Evolutionary conservation across 176 grass and related monocot species (phyloP), one percentile per base, ranked within the genome.

Genomic region (Chloris gayana): DNA sequence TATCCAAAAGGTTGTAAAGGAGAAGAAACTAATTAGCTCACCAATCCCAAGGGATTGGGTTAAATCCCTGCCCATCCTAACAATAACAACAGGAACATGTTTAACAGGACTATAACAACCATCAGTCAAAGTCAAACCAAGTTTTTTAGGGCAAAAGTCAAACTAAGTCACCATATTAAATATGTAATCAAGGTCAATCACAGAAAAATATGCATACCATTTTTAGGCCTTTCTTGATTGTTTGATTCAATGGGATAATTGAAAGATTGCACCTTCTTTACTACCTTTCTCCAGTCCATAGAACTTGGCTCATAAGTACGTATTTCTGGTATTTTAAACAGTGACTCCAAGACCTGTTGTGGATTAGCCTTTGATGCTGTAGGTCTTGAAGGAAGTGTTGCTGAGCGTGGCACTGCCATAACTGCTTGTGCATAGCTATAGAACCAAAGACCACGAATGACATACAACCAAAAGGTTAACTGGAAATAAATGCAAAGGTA

Each of bases 251-350:
- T 73, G 4, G 75, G 27, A 84, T 77, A 75, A 91, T 72, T 90
- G 62, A 84, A 85, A 18, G 80, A 64, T 76, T 99, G 81, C 38
- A 99, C 75, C 67, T 89, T 89, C 64, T 89, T 89, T 22, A 86
- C 90, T 0, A 91, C 77, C 76, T 91, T 95, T 70, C 92, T 98
- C 96, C 96, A 98, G 68, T 95, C 72, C 95, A 95, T 89, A 73
- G 65, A 56, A 76, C 59, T 91, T 70, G 96, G 88, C 9, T 90
- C 75, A 41, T 84, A 75, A n/a, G 25, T 76, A 45, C 37, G 63
- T 22, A 11, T 42, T 34, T 89, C 86, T 61, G 90, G 88, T 35
- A 88, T 71, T 85, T 85, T 88, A 79, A 98, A 95, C 72, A 98
- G 78, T 9, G 90, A 91, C 26, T 89, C 88, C 35, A 98, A 67